Percentiles rank a stretch among this genome's conserved stretches.
These are phyloP conservation scores for Eutrema salsugineum DNA, from an alignment of 441 rosid species.

Conservation along the genomic window DNA sequence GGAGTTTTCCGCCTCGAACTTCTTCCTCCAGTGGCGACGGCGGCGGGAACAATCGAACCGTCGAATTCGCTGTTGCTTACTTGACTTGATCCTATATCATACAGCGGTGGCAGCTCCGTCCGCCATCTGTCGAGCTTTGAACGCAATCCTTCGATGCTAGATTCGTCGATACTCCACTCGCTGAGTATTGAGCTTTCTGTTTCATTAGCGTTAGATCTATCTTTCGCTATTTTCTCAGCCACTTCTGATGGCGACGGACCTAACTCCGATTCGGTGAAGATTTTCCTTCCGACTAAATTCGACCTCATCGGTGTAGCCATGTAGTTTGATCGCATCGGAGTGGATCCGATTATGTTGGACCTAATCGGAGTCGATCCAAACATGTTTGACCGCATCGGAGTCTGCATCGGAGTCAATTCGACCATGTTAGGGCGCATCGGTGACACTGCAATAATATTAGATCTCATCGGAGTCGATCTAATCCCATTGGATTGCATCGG, in stretches of 20 bases:
- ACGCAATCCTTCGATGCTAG: conserved; percentile 70
- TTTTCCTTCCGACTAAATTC: conserved; percentile 2
- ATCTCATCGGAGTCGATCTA: conserved; percentile 22
- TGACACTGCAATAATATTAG: conserved; percentile 8
- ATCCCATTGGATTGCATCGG: conserved; percentile 17
- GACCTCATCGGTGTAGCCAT: conserved; percentile 28
- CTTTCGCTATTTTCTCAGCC: conserved; percentile 47
- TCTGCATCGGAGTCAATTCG: conserved; percentile 3
- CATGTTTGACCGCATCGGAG: conserved; percentile 17
- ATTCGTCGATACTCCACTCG: conserved; percentile 54
- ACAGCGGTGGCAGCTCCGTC: conserved; percentile 59
- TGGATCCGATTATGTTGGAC: conserved; percentile 16
- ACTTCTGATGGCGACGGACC: conserved; percentile 90
- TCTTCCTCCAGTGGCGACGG: neutral
- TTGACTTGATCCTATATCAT: conserved; percentile 44
- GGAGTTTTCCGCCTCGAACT: conserved; percentile 23
- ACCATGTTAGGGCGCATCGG: conserved; percentile 16
- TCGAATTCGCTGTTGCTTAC: conserved; percentile 2
- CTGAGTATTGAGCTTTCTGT: conserved; percentile 46
- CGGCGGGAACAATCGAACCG: neutral
- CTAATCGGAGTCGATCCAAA: conserved; percentile 16
- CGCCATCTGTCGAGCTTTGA: conserved; percentile 83
- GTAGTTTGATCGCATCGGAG: conserved; percentile 26
- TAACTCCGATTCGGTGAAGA: conserved; percentile 59
- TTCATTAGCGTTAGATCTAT: conserved; percentile 29